phyloP scores from a whole-genome alignment of 768 basidiomycete genomes.

The Panellus pusillus region DNA sequence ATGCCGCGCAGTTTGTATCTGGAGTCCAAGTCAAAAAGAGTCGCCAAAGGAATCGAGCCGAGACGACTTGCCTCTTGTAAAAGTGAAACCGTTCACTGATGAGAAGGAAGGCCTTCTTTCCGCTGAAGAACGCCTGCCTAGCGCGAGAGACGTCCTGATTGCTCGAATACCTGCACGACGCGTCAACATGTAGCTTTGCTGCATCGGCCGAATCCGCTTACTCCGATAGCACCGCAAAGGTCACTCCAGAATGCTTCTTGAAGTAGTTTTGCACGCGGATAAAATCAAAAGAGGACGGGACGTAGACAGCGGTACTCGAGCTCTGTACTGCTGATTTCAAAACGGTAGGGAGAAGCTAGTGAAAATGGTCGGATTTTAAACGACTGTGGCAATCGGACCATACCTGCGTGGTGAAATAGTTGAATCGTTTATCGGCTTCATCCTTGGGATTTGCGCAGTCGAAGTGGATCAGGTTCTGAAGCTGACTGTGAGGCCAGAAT shows the following conservation, averaged over 20 bases:
- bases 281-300: slow-evolving; percentile 97
- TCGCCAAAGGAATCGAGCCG: not conserved
- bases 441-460: slow-evolving; percentile 69
- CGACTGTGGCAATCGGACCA: not conserved
- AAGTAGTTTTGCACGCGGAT: slow-evolving; percentile 88
- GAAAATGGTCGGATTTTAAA: not conserved
- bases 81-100: slow-evolving; percentile 99
- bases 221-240: slow-evolving; percentile 90
- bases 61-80: slow-evolving; percentile 67
- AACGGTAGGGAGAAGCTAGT: slow-evolving; percentile 74
- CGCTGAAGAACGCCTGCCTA: slow-evolving; percentile 88
- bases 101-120: slow-evolving; percentile 82
- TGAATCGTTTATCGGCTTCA: slow-evolving; percentile 86
- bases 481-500: not conserved
- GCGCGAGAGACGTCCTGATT: slow-evolving; percentile 95
- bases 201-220: slow-evolving; percentile 34
- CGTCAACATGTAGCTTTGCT: not conserved
- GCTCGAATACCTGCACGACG: slow-evolving; percentile 70
- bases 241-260: slow-evolving; percentile 65
- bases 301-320: slow-evolving; percentile 81
- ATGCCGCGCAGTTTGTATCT: slow-evolving; percentile 94
- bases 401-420: slow-evolving; percentile 85
- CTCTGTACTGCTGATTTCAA: slow-evolving; percentile 94
- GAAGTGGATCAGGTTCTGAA: slow-evolving; percentile 71
- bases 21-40: slow-evolving; percentile 1